These are phyloP conservation scores for Mytilinidion resinicola DNA, from an alignment of 495 filamentous ascomycete species.

Conservation along the genomic window DNA sequence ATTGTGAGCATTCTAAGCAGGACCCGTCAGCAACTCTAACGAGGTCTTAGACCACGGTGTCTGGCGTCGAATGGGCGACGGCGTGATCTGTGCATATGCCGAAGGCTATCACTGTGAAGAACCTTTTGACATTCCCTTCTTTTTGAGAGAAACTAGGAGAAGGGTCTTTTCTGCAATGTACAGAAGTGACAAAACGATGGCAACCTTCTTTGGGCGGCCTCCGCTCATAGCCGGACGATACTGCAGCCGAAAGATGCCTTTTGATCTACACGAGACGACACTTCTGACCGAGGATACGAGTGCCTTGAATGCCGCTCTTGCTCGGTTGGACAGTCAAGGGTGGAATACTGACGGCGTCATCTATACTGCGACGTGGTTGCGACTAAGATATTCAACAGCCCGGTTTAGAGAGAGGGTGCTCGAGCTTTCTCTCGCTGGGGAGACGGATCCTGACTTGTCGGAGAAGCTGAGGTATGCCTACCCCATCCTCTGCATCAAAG, in stretches of 20 bases:
- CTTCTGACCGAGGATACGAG: conserved; percentile 6
- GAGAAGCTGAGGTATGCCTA: conserved; percentile 11
- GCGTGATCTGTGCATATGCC: conserved; percentile 12
- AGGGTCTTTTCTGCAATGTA: conserved; percentile 13
- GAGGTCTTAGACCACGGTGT: conserved; percentile 18
- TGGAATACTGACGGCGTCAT: conserved; percentile 21
- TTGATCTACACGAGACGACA: conserved; percentile 20
- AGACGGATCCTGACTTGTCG: conserved; percentile 6
- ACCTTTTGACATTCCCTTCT: conserved; percentile 15
- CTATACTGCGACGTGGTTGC: conserved; percentile 13
- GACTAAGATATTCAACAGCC: conserved; percentile 5
- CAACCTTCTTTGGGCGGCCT: conserved; percentile 24
- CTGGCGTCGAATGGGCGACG: conserved; percentile 20
- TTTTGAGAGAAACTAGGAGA: conserved; percentile 18
- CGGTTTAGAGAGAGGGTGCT: conserved; percentile 12
- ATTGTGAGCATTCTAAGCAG: conserved; percentile 4
- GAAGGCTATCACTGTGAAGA: conserved; percentile 25
- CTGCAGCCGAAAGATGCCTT: conserved; percentile 12
- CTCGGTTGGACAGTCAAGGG: conserved; percentile 11
- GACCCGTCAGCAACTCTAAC: neutral
- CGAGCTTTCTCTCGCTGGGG: conserved; percentile 16
- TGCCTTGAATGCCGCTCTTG: conserved; percentile 7
- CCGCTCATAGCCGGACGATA: conserved; percentile 19
- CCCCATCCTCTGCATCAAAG: too few species aligned
- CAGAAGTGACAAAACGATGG: conserved; percentile 20